These are phyloP conservation scores for Clarireedia hainanense DNA, from an alignment of 2,329 filamentous ascomycete genomes.

Conservation along the genomic window DNA sequence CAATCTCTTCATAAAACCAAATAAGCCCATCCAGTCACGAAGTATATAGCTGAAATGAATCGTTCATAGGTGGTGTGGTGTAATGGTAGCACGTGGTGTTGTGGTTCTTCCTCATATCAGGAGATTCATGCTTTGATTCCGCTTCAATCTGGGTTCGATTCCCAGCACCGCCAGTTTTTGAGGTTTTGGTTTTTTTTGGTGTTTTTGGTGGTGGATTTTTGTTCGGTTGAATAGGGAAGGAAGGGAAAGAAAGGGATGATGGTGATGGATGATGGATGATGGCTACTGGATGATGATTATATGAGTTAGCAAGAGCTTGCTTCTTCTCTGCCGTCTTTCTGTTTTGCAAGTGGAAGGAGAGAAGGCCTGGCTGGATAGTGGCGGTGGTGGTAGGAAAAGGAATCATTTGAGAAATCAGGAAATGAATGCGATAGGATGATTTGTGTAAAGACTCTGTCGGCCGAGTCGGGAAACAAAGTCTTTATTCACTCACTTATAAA, in stretches of 20 bases:
- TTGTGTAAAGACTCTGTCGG: no score
- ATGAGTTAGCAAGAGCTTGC: no score
- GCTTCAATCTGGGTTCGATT: conserved; percentile 11
- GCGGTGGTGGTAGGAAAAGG: no score
- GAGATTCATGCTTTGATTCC: conserved; percentile 3
- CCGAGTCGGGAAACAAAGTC: no score
- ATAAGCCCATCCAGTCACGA: not conserved
- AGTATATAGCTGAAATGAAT: not conserved
- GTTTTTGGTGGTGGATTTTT: not conserved
- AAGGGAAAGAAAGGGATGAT: not conserved
- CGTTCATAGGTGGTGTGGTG: conserved; percentile 3
- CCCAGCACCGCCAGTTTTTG: conserved; percentile 7
- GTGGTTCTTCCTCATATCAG: conserved; percentile 2
- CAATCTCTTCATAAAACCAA: no score
- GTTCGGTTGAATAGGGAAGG: not conserved
- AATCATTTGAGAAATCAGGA: no score
- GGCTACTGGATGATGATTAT: no score
- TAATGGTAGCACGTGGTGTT: conserved; percentile 10
- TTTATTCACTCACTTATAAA: no score
- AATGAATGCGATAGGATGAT: no score
- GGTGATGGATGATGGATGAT: not conserved
- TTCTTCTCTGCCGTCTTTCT: no score
- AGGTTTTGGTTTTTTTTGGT: not conserved
- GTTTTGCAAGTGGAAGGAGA: no score
- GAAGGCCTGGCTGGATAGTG: no score